A percentile compares a stretch with the other conserved stretches of the same genome.
Evolutionary conservation across 1,284 basidiomycete species (phyloP).

Genomic region (Neotropicomus parvogracilis): DNA sequence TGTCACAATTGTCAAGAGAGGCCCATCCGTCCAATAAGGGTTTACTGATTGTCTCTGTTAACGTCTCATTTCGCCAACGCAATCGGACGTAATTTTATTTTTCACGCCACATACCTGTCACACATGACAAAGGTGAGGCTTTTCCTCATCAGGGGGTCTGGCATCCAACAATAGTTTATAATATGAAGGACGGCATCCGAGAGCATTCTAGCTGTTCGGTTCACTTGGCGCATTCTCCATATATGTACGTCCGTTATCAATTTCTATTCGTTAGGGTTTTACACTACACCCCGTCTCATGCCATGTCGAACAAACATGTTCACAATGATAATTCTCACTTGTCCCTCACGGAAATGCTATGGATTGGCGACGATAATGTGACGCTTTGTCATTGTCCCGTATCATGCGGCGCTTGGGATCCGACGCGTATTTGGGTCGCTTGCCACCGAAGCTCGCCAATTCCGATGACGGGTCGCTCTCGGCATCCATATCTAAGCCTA

Average conservation of each 20-base stretch:
- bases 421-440: not conserved
- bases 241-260: not conserved
- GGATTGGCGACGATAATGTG: not conserved
- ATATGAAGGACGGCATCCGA: not conserved
- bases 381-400: too few species aligned
- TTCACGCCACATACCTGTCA: not conserved
- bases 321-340: not conserved
- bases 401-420: not conserved
- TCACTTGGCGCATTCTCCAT: not conserved
- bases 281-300: not conserved
- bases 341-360: not conserved
- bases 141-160: not conserved
- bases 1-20: not conserved
- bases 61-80: not conserved
- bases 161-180: too few species aligned
- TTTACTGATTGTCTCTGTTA: not conserved
- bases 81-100: not conserved
- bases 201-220: not conserved
- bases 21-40: not conserved
- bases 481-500: not conserved
- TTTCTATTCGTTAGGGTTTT: not conserved
- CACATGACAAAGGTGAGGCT: conserved; percentile 2
- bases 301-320: not conserved
- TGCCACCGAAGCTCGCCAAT: not conserved
- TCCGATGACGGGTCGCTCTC: not conserved